phyloP scores from a whole-genome alignment of 2,329 filamentous ascomycete species.

The Aspergillus brasiliensis region DNA sequence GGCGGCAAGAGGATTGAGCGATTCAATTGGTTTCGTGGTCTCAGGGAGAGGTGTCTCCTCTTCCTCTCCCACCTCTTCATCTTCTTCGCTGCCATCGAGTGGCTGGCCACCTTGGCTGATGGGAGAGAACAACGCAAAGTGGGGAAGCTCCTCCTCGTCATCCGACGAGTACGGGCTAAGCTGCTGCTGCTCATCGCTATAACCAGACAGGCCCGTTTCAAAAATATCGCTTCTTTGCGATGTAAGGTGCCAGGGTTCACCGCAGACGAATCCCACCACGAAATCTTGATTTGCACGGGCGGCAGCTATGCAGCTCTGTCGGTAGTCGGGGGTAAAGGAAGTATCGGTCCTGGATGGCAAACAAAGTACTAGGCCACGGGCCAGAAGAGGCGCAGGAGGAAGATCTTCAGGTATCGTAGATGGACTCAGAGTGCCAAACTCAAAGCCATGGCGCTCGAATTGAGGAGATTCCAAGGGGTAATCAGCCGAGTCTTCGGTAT shows the following conservation, averaged over 20 bases:
- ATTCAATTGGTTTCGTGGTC: constrained; percentile 5
- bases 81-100: constrained; percentile 13
- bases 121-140: constrained; percentile 21
- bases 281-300: constrained; percentile 45
- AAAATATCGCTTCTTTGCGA: constrained; percentile 33
- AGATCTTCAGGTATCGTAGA: constrained; percentile 28
- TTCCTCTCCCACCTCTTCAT: constrained; percentile 7
- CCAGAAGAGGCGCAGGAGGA: constrained; percentile 37
- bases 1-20: constrained; percentile 13
- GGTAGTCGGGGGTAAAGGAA: constrained; percentile 37
- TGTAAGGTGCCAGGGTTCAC: constrained; percentile 39
- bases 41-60: constrained; percentile 3
- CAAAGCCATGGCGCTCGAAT: constrained; percentile 14
- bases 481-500: constrained; percentile 34
- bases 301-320: constrained; percentile 38
- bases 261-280: constrained; percentile 40
- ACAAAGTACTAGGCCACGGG: constrained; percentile 40
- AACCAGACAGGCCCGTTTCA: constrained; percentile 23
- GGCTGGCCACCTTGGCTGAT: constrained; percentile 20
- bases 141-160: constrained; percentile 16
- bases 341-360: constrained; percentile 35
- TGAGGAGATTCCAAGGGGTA: constrained; percentile 13
- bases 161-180: constrained; percentile 20
- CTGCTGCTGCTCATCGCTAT: constrained; percentile 20
- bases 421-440: constrained; percentile 12